These are phyloP conservation scores for Pythium brachiatum DNA, from an alignment of 352 stramenopile genomes.

Conservation along the genomic window DNA sequence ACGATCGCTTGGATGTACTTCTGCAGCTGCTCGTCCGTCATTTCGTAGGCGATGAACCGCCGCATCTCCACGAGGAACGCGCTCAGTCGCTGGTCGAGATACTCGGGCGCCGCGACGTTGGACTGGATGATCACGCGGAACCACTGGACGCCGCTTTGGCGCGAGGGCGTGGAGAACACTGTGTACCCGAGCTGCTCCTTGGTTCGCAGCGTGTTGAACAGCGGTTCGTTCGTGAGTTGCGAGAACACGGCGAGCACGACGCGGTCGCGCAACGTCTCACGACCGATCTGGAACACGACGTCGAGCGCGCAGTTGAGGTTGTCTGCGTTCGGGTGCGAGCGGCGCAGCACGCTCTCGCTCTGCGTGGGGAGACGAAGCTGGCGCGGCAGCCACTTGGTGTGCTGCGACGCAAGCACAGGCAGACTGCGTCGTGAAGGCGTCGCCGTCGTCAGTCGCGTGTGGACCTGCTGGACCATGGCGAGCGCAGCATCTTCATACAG, in stretches of 20 bases:
- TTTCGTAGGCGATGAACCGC: constrained; percentile 28
- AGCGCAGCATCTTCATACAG: constrained; percentile 31
- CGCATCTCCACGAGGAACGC: constrained; percentile 50
- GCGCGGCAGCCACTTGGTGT: constrained; percentile 27
- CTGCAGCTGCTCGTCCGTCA: constrained; percentile 30
- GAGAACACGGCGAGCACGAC: constrained; percentile 49
- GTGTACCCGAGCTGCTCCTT: constrained; percentile 72
- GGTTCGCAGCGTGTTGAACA: constrained; percentile 63
- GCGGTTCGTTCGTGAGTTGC: constrained; percentile 56
- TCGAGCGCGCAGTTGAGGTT: constrained; percentile 62
- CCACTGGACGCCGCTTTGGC: constrained; percentile 46
- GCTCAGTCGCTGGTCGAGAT: constrained; percentile 70
- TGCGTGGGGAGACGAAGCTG: constrained; percentile 28
- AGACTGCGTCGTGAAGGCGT: background rate
- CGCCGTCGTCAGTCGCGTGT: constrained; percentile 16
- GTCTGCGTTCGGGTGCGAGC: constrained; percentile 39
- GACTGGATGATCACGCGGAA: constrained; percentile 81
- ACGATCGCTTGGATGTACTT: constrained; percentile 68
- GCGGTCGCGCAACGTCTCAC: constrained; percentile 38
- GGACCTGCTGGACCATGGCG: constrained; percentile 28
- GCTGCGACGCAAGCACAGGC: constrained; percentile 29
- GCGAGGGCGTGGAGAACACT: constrained; percentile 54
- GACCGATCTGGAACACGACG: constrained; percentile 47
- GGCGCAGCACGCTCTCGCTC: constrained; percentile 32
- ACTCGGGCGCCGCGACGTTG: constrained; percentile 56